Base-by-base conservation (phyloP, 1,139 yeast genomes). In the Diutina rugosa region DNA sequence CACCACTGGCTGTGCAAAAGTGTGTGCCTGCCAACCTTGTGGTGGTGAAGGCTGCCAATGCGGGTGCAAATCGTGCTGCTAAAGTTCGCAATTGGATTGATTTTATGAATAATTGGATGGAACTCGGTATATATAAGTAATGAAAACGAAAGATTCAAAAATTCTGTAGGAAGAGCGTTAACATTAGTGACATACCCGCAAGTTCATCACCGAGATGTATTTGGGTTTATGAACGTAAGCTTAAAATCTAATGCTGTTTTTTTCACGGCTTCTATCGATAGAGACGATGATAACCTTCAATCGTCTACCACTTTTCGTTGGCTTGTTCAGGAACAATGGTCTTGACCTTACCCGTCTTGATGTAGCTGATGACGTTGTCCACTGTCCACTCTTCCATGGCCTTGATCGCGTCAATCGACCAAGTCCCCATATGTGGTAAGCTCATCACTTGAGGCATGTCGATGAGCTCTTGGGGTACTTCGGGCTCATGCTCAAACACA, bases 341-440 rank as follows among this genome's bases (percentile, higher is more conserved):
- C 59, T 77, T 70, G 7, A 87, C 87, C 63, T 77, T 81, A 10
- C 93, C 93, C 0, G 84, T 79, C 46, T 70, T 64, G 56, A 82
- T 65, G 59, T 68, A 78, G 45, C 67, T 64, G 46, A 64, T 65
- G 16, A 79, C 77, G 61, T 80, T 81, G 49, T 74, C 74, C 55
- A 81, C 71, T 14, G 77, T 80, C 66, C 80, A 79, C 58, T 70
- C 73, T 68, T 83, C 87, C 84, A 84, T 79, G 63, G 78, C 78
- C 58, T 69, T 66, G 56, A 79, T 72, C 2, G 87, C 80, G 65
- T 82, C 87, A 54, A 69, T 67, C 1, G 93, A 76, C 67, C 81
- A 84, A 0, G 96, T 88, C 38, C 96, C 96, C 85, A 87, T 81
- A 67, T 90, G 95, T 21, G 95, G 95, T 62, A 85, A 73, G 51